Evolutionary conservation across 1,284 basidiomycete genomes (phyloP).

Genomic region (Austroboletus sp.): DNA sequence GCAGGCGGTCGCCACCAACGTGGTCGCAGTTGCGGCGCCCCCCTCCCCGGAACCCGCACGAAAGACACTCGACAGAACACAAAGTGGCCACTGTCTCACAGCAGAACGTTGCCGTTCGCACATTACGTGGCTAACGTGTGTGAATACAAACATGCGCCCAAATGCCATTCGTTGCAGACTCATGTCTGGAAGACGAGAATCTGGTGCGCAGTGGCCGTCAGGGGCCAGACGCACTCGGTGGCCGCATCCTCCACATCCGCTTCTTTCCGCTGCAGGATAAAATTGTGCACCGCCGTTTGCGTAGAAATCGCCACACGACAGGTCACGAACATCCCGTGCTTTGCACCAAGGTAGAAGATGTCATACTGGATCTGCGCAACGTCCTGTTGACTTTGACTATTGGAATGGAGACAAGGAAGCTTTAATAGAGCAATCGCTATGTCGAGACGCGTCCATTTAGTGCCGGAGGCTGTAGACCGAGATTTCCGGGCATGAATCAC

Average conservation of each 20-base stretch:
- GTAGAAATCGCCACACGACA: constrained; percentile 16
- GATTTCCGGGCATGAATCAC: constrained; percentile 5
- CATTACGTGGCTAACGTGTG: background rate
- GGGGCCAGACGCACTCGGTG: constrained; percentile 27
- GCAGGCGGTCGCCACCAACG: background rate
- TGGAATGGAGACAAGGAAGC: constrained; percentile 23
- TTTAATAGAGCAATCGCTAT: constrained; percentile 20
- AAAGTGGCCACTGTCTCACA: background rate
- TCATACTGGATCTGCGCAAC: constrained; percentile 25
- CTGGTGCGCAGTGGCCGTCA: constrained; percentile 27
- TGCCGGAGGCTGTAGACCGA: constrained; percentile 10
- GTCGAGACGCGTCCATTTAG: constrained; percentile 23
- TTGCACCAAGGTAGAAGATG: constrained; percentile 27
- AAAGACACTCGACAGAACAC: background rate
- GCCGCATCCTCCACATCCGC: constrained; percentile 25
- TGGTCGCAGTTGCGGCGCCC: background rate
- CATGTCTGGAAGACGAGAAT: constrained; percentile 27
- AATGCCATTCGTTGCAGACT: background rate
- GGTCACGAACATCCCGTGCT: constrained; percentile 26
- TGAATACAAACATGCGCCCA: constrained; percentile 1
- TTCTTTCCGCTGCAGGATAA: constrained; percentile 29
- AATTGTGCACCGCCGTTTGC: constrained; percentile 25
- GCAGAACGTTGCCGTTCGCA: background rate
- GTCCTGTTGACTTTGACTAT: background rate
- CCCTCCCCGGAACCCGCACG: background rate